Evolutionary conservation across 2,329 filamentous ascomycete genomes (phyloP).

Genomic region (Fusarium lateritium): DNA sequence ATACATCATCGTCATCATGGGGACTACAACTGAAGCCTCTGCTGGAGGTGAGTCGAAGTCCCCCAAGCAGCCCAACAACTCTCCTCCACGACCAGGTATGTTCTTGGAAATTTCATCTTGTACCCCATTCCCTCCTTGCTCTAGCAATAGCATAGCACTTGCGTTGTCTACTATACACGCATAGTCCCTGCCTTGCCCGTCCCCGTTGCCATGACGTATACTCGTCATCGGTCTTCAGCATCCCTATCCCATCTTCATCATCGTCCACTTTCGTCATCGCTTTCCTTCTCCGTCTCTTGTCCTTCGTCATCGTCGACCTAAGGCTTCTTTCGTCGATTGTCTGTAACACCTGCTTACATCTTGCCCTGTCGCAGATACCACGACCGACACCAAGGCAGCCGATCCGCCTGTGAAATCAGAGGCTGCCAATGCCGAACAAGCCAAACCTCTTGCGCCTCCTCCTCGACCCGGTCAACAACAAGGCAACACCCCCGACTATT

Average conservation of each 20-base stretch:
- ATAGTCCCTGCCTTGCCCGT: constrained; percentile 3
- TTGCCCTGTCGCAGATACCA: constrained; percentile 55
- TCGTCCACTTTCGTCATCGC: constrained; percentile 39
- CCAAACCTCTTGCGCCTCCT: constrained; percentile 79
- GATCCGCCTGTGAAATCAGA: constrained; percentile 66
- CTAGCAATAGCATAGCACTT: constrained; percentile 13
- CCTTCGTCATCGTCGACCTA: constrained; percentile 37
- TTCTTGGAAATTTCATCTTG: constrained; percentile 21
- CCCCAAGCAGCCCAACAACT: constrained; percentile 62
- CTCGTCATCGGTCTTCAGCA: constrained; percentile 40
- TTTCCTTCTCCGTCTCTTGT: constrained; percentile 29
- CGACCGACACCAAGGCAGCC: constrained; percentile 62
- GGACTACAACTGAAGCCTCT: constrained; percentile 59
- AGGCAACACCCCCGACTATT: constrained; percentile 76
- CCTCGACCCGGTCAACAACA: constrained; percentile 72
- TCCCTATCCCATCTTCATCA: constrained; percentile 24
- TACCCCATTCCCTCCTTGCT: constrained; percentile 23
- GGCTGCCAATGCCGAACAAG: constrained; percentile 68
- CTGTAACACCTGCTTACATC: constrained; percentile 42
- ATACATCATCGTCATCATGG: constrained; percentile 66
- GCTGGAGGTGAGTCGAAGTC: constrained; percentile 63
- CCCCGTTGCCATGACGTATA: constrained; percentile 47
- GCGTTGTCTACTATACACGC: constrained; percentile 6
- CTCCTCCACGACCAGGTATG: constrained; percentile 62
- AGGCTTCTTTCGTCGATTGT: constrained; percentile 28